These are phyloP conservation scores for Daldinia vernicosa DNA, from an alignment of 495 filamentous ascomycete genomes.

Conservation along the genomic window DNA sequence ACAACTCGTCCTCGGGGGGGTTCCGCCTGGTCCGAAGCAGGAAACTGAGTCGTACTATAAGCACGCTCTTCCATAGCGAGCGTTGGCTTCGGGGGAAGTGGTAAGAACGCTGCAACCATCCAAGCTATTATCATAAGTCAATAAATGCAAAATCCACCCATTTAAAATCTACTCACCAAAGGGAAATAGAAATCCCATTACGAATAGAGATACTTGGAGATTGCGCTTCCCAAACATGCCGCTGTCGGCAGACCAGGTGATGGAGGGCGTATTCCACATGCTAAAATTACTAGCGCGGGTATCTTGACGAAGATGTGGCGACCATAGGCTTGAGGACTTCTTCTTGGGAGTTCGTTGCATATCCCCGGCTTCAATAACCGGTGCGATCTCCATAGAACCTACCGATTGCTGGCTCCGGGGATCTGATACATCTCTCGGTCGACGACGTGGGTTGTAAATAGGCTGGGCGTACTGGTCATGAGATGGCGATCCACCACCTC, in stretches of 20 bases:
- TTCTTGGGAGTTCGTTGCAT: conserved; percentile 46
- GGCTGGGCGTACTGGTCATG: conserved; percentile 57
- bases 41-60: conserved; percentile 35
- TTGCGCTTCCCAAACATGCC: conserved; percentile 73
- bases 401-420: conserved; percentile 27
- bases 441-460: conserved; percentile 62
- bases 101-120: conserved; percentile 85
- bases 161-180: conserved; percentile 63
- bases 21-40: conserved; percentile 49
- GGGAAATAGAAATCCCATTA: conserved; percentile 86
- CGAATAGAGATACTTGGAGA: conserved; percentile 86
- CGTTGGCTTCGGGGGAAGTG: conserved; percentile 69
- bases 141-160: conserved; percentile 8
- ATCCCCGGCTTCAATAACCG: conserved; percentile 34
- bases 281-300: conserved; percentile 62
- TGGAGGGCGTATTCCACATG: conserved; percentile 74
- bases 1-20: conserved; percentile 32
- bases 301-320: conserved; percentile 77
- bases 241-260: conserved; percentile 69
- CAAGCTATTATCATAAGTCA: conserved; percentile 63
- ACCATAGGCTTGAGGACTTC: conserved; percentile 71
- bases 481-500: conserved; percentile 53
- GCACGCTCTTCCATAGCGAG: conserved; percentile 55
- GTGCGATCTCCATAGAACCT: conserved; percentile 48
- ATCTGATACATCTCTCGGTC: conserved; percentile 50